Percentiles rank a stretch among this genome's conserved stretches.
Conservation (phyloP, 805 yeast genomes). For the Deakozyma indianensis region DNA sequence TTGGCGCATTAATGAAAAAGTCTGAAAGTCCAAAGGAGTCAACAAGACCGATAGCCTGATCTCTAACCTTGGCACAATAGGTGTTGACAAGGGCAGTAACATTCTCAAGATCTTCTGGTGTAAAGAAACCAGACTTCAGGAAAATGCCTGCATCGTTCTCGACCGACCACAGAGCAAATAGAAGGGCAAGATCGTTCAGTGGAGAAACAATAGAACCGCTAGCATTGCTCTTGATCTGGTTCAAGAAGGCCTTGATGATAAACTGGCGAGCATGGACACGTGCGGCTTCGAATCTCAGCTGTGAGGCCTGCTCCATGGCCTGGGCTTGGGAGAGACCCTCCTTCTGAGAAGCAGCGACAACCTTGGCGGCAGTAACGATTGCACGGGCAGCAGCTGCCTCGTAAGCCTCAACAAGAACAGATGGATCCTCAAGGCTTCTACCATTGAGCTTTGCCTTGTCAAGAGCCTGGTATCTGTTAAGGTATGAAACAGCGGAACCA, state of each 20-base stretch:
- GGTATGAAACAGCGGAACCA: conserved; percentile 30
- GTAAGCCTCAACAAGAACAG: conserved; percentile 22
- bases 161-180: conserved; percentile 52
- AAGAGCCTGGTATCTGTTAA: conserved; percentile 12
- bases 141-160: conserved; percentile 62
- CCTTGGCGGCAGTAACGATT: conserved; percentile 19
- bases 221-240: conserved; percentile 20
- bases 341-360: conserved; percentile 8
- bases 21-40: conserved; percentile 78
- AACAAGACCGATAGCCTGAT: conserved; percentile 61
- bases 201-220: conserved; percentile 31
- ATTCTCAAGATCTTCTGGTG: conserved; percentile 32
- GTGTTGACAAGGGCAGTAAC: conserved; percentile 30
- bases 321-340: conserved; percentile 15
- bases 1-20: conserved; percentile 64
- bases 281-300: conserved; percentile 24
- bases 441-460: conserved; percentile 11
- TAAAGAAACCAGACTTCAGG: conserved; percentile 45
- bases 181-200: conserved; percentile 39
- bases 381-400: conserved; percentile 19
- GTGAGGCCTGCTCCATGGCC: conserved; percentile 25
- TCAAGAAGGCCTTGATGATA: conserved; percentile 22
- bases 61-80: conserved; percentile 39
- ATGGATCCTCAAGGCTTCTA: conserved; percentile 13
- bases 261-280: conserved; percentile 23